Conservation (phyloP, 2,329 filamentous ascomycete species). For the Chaetothyriales sp. region DNA sequence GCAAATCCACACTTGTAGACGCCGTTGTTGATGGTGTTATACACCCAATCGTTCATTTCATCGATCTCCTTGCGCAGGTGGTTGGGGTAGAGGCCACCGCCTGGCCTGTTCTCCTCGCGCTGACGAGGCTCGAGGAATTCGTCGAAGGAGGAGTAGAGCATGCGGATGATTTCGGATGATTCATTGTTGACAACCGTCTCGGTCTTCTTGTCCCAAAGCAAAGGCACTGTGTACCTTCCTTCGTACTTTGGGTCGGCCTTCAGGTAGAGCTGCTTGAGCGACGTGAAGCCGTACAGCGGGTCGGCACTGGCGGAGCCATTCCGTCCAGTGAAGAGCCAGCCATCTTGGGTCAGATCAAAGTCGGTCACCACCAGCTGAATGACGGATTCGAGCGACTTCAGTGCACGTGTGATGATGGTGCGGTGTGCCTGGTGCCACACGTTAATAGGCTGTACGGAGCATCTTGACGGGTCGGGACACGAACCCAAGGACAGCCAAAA, state of each 20-base stretch:
- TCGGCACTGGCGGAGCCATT: conserved; percentile 47
- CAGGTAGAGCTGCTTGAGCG: conserved; percentile 63
- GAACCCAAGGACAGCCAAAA: conserved; percentile 46
- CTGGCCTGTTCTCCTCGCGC: conserved; percentile 35
- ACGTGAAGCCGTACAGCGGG: conserved; percentile 56
- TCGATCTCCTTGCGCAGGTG: conserved; percentile 53
- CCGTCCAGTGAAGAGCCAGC: conserved; percentile 54
- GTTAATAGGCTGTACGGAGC: conserved; percentile 1
- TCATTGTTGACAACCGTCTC: conserved; percentile 75
- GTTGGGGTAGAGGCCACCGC: conserved; percentile 45
- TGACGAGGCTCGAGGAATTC: conserved; percentile 44
- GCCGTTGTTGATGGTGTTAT: conserved; percentile 45
- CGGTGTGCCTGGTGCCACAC: conserved; percentile 34
- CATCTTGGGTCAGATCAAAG: conserved; percentile 30
- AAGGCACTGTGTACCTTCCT: conserved; percentile 69
- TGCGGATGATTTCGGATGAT: conserved; percentile 73
- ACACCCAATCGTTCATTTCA: conserved; percentile 62
- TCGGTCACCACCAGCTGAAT: conserved; percentile 37
- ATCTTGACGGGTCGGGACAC: background rate
- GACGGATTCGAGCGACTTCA: conserved; percentile 39
- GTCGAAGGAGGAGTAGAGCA: conserved; percentile 68
- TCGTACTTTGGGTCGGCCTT: conserved; percentile 52
- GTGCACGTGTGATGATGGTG: conserved; percentile 31
- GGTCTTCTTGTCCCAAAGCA: conserved; percentile 64
- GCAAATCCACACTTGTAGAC: conserved; percentile 58